phyloP scores from a whole-genome alignment of 2,329 filamentous ascomycete genomes.

The Arthroderma uncinatum region DNA sequence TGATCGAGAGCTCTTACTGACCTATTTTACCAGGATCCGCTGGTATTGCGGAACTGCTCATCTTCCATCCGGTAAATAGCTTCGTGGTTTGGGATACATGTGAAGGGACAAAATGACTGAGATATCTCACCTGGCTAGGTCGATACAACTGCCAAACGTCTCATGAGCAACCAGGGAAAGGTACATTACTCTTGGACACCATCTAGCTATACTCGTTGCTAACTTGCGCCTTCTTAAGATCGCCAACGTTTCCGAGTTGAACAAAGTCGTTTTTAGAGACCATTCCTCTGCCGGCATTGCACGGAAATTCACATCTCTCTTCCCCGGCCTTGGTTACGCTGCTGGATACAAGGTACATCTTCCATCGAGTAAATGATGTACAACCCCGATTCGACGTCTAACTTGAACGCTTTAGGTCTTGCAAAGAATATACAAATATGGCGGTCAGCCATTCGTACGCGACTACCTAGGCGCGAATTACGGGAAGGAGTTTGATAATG shows the following conservation, averaged over 20 bases:
- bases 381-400: not conserved
- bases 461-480: constrained; percentile 78
- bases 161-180: constrained; percentile 94
- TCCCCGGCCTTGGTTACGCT: constrained; percentile 93
- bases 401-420: constrained; percentile 47
- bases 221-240: constrained; percentile 37
- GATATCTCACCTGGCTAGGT: constrained; percentile 47
- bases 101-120: constrained; percentile 17
- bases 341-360: constrained; percentile 76
- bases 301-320: constrained; percentile 85
- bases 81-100: constrained; percentile 1
- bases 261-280: constrained; percentile 88
- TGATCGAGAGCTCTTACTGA: constrained; percentile 11
- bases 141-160: constrained; percentile 94
- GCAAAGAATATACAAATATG: constrained; percentile 97
- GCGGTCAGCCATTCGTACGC: constrained; percentile 86
- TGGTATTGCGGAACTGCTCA: constrained; percentile 81
- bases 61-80: constrained; percentile 71
- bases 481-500: constrained; percentile 68
- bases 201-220: not conserved
- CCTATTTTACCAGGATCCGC: constrained; percentile 57
- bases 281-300: constrained; percentile 59
- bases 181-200: constrained; percentile 31
- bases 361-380: not conserved
- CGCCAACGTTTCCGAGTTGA: constrained; percentile 53